Evolutionary conservation across 768 basidiomycete species (phyloP).

Genomic region (Macrocybe gigantea): DNA sequence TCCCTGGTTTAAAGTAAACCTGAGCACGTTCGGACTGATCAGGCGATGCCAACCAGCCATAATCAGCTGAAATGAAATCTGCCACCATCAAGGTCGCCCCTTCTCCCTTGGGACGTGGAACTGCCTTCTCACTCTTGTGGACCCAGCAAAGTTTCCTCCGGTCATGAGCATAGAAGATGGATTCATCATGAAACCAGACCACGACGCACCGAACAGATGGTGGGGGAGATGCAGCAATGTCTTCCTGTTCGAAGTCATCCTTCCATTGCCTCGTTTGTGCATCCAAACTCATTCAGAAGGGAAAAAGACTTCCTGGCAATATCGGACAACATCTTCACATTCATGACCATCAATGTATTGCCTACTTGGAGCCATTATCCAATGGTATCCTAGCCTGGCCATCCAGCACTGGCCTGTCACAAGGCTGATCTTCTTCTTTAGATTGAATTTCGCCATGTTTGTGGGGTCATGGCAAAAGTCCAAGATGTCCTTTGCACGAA

Average conservation of each 20-base stretch:
- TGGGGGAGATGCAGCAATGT: no score
- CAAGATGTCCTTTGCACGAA: conserved; percentile 15
- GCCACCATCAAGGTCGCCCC: conserved; percentile 27
- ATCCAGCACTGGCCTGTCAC: conserved; percentile 18
- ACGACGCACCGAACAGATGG: conserved; percentile 10
- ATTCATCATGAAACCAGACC: conserved; percentile 24
- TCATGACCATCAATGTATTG: no score
- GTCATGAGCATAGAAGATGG: conserved; percentile 30
- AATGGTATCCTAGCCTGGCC: conserved; percentile 12
- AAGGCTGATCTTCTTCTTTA: conserved; percentile 8
- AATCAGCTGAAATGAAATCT: conserved; percentile 28
- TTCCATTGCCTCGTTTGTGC: neutral
- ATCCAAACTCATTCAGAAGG: neutral
- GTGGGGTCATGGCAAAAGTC: conserved; percentile 7
- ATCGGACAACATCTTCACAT: conserved; percentile 20
- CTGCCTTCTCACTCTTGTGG: conserved; percentile 10
- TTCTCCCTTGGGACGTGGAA: conserved; percentile 26
- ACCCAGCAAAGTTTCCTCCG: conserved; percentile 16
- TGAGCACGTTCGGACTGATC: conserved; percentile 14
- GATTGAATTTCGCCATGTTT: conserved; percentile 2
- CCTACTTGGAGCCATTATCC: conserved; percentile 10
- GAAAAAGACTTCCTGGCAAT: conserved; percentile 18
- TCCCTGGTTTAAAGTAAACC: conserved; percentile 18
- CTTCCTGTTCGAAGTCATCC: no score
- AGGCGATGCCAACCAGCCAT: conserved; percentile 18